phyloP scores from a whole-genome alignment of 306 rosid genomes.

The Glycine latifolia region DNA sequence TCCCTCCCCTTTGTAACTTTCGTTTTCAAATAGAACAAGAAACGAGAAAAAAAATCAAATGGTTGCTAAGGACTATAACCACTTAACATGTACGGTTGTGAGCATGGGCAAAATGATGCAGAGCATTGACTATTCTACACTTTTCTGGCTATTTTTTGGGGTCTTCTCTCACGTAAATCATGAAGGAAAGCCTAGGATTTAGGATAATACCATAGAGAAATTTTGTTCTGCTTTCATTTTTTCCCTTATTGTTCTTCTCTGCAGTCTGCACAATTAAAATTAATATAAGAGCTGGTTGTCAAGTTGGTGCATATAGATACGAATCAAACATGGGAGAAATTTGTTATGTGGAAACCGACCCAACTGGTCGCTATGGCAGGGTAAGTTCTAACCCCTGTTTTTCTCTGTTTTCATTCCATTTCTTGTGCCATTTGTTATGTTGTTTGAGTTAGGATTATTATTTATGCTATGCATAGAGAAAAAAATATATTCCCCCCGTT shows the following conservation, averaged over 20 bases:
- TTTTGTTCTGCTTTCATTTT: background rate
- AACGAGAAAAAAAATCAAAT: slow-evolving; percentile 47
- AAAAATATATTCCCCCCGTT: too few species aligned
- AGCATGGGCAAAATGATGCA: slow-evolving; percentile 67
- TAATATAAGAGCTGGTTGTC: slow-evolving; percentile 7
- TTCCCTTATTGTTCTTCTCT: too few species aligned
- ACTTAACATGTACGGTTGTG: slow-evolving; percentile 50
- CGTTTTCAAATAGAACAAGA: slow-evolving; percentile 48
- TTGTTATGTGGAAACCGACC: slow-evolving; percentile 78
- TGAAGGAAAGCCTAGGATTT: slow-evolving; percentile 77
- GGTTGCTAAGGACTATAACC: slow-evolving; percentile 55
- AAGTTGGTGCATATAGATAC: slow-evolving; percentile 16
- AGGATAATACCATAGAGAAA: slow-evolving; percentile 10
- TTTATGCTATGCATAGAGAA: too few species aligned
- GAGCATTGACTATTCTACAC: slow-evolving; percentile 62
- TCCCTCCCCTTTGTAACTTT: slow-evolving; percentile 15
- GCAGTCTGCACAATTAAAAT: background rate
- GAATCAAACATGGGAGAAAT: slow-evolving; percentile 44
- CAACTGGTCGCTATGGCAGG: slow-evolving; percentile 86
- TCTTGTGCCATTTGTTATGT: too few species aligned
- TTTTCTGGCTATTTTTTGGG: slow-evolving; percentile 69
- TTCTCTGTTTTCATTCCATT: background rate
- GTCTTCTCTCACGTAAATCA: slow-evolving; percentile 68
- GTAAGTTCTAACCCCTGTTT: slow-evolving; percentile 51
- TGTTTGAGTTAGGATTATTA: too few species aligned